Percentiles rank a stretch among this genome's conserved stretches.
phyloP scores from a whole-genome alignment of 495 filamentous ascomycete genomes.

The Podospora anserina region DNA sequence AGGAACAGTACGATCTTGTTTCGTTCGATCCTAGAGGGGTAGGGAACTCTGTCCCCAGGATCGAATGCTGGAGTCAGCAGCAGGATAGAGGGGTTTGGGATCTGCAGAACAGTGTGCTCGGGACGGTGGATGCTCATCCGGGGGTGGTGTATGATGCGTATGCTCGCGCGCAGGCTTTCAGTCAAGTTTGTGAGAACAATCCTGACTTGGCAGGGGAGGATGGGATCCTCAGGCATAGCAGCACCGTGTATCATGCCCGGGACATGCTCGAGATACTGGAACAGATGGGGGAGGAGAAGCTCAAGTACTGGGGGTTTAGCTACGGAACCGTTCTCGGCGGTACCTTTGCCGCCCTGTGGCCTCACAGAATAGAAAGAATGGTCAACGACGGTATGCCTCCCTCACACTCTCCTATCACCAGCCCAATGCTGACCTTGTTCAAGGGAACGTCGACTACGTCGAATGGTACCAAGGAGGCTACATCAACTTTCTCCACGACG shows the following conservation, averaged over 20 bases:
- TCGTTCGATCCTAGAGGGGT: constrained; percentile 52
- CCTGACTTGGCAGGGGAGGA: constrained; percentile 20
- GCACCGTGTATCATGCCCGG: constrained; percentile 40
- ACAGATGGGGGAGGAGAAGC: constrained; percentile 37
- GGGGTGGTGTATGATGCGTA: constrained; percentile 41
- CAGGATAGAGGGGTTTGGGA: constrained; percentile 39
- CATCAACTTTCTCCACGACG: constrained; percentile 50
- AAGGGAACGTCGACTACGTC: constrained; percentile 46
- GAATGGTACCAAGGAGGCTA: constrained; percentile 48
- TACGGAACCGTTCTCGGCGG: constrained; percentile 54
- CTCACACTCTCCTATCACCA: constrained; percentile 6
- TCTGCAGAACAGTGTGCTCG: constrained; percentile 30
- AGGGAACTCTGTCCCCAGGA: constrained; percentile 40
- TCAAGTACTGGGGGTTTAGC: constrained; percentile 56
- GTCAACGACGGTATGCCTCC: constrained; percentile 45
- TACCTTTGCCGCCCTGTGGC: constrained; percentile 52
- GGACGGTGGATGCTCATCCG: constrained; percentile 40
- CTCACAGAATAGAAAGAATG: constrained; percentile 46
- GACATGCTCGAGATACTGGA: constrained; percentile 44
- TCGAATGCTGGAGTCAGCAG: constrained; percentile 41
- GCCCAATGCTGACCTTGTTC: background rate
- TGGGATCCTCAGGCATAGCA: constrained; percentile 35
- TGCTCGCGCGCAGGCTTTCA: constrained; percentile 39
- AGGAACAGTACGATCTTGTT: constrained; percentile 45
- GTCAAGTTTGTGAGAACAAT: constrained; percentile 34